phyloP scores from a whole-genome alignment of 176 grass and related monocot species.

The Urochloa ruziziensis region DNA sequence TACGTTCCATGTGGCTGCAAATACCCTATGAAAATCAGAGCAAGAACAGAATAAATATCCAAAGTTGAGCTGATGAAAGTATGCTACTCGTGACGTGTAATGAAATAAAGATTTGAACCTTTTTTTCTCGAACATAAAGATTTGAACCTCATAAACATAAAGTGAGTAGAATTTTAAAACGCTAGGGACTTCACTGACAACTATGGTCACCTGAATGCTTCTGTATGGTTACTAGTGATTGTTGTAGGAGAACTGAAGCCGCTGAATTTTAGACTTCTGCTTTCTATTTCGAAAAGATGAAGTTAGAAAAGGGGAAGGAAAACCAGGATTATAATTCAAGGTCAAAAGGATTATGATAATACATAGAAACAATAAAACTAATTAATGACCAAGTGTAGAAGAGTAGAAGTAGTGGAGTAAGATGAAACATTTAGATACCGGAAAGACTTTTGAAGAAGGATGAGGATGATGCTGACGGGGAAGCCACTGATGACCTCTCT shows the following conservation, averaged over 20 bases:
- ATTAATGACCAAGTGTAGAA: background rate
- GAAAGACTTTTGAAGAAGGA: conserved; percentile 55
- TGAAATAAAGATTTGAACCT: background rate
- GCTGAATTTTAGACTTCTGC: conserved; percentile 32
- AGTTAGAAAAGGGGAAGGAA: conserved; percentile 3
- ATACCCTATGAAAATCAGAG: conserved; percentile 35
- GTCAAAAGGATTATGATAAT: background rate
- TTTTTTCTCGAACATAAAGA: too few species aligned
- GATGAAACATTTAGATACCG: background rate
- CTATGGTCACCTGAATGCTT: conserved; percentile 43
- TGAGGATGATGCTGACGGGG: conserved; percentile 30
- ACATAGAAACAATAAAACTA: background rate
- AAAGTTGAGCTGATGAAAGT: background rate
- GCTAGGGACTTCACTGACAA: background rate
- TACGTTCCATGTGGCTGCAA: conserved; percentile 65
- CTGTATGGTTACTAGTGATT: conserved; percentile 9
- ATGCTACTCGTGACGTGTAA: background rate
- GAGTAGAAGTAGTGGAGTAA: background rate
- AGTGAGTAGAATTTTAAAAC: background rate
- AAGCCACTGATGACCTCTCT: conserved; percentile 2
- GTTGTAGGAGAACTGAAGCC: conserved; percentile 35
- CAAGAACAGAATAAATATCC: background rate
- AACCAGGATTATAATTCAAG: background rate
- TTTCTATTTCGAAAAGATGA: conserved; percentile 17
- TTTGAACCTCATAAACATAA: background rate